Base-by-base conservation (phyloP, 2,329 filamentous ascomycete genomes). In the Cladosporium sp. region DNA sequence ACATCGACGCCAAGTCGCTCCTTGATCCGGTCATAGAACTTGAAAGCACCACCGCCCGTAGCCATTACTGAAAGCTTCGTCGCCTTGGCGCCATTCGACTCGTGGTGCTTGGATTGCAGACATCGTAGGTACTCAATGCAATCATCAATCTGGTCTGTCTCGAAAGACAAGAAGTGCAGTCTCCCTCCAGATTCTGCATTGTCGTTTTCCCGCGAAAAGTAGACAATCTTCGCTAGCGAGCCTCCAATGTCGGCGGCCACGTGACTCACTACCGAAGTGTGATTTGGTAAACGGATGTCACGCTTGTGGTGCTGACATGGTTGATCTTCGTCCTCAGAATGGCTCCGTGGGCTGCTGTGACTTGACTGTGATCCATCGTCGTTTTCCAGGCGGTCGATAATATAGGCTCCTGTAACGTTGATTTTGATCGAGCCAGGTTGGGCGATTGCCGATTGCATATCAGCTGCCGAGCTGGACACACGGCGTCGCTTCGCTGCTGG, bases 231-330 rank as follows among this genome's bases (percentile, higher is more conserved):
- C 65, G 92, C 92, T 36, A 99, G 81, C 15, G 92, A 96, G 65
- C 94, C 94, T 64, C 94, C 94, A 74, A 99, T 97, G 90, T 99
- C 94, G 61, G 97, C 88, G 55, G 94, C 94, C 67, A 99, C 90
- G 79, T 99, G 94, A 78, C 92, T 97, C 66, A 99, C 93, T 8
- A 96, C 87, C 11, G 89, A 89, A 12, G 90, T 96, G 75, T 99
- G 94, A 74, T 97, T 94, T 28, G 94, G 94, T 60, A 99, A 79
- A n/a, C 94, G 84, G 67, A 99, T 99, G 72, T 97, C 94, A 71
- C 90, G 92, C 59, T 90, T 92, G 73, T 95, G 90, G 73, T 87
- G 84, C 64, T 85, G 80, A 59, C 84, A 81, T 22, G 82, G 80
- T 49, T 84, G 81, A 62, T 80, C 76, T 36, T 68, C 67, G 54